These are phyloP conservation scores for Boletus sp. DNA, from an alignment of 768 basidiomycete species.

Conservation along the genomic window DNA sequence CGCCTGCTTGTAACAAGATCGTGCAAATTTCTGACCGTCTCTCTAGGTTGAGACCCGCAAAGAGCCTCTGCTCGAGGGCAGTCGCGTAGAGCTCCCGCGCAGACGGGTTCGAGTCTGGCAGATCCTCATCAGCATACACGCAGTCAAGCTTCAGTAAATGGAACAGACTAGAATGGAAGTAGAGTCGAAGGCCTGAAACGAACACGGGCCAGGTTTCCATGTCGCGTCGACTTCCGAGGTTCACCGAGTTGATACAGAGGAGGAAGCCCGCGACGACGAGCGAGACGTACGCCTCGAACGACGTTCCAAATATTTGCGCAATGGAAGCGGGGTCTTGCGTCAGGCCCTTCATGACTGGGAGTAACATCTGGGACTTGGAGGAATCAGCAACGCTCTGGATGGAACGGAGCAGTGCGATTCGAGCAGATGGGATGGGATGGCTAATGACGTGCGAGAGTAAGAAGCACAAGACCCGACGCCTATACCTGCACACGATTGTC, in stretches of 20 bases:
- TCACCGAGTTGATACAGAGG: constrained; percentile 43
- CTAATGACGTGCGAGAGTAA: constrained; percentile 76
- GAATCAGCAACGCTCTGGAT: constrained; percentile 41
- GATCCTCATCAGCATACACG: background rate
- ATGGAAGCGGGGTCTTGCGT: constrained; percentile 22
- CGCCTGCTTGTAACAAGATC: constrained; percentile 53
- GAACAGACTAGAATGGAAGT: constrained; percentile 47
- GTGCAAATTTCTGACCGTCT: constrained; percentile 56
- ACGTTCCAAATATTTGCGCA: constrained; percentile 38
- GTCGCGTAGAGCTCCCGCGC: constrained; percentile 42
- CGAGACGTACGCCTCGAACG: constrained; percentile 34
- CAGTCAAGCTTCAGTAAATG: background rate
- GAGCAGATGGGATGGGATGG: constrained; percentile 47
- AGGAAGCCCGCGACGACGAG: constrained; percentile 53
- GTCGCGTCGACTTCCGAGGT: constrained; percentile 44
- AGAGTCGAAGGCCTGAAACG: constrained; percentile 40
- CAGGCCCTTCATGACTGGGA: constrained; percentile 53
- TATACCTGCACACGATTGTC: constrained; percentile 48
- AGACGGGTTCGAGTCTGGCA: constrained; percentile 39
- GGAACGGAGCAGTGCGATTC: constrained; percentile 52
- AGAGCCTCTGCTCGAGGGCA: constrained; percentile 55
- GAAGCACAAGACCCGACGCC: constrained; percentile 69
- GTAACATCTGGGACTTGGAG: constrained; percentile 51
- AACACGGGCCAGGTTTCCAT: constrained; percentile 51
- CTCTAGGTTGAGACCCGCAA: constrained; percentile 48